Base-by-base conservation (phyloP, 768 basidiomycete species). In the Gloeopeniophorella convolvens region DNA sequence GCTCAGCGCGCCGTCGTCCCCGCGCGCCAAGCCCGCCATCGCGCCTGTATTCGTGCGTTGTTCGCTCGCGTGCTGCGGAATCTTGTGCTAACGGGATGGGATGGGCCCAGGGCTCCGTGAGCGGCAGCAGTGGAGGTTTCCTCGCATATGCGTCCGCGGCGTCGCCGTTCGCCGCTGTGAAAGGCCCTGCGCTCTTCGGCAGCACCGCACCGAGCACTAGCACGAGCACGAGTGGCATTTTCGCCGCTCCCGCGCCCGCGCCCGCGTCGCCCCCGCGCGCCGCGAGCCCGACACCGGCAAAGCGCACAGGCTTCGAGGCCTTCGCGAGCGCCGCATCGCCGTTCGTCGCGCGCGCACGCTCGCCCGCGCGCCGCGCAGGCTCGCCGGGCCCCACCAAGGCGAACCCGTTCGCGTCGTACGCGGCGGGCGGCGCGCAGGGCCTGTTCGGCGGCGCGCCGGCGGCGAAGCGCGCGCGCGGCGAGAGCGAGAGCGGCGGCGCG, bases 131-230 rank as follows among this genome's bases (percentile, higher is more conserved):
- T 43, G 69, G 77, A 45, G 87, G 87, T 21, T 90, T 90, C 65
- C 81, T 83, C 76, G 83, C 85, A 2, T 90, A 88, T 59, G 86
- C 87, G 11, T 82, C 85, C 2, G 69, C 78, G 10, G 75, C 71
- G 48, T 89, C 87, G 2, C 86, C 87, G 4, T 89, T 89, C 59
- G 80, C 83, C 12, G 66, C 76, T 40, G 79, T 85, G 60, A 86
- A 82, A 58, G 87, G 85, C 40, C 76, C 82, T 52, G 85, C 77
- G 60, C 56, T 75, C 23, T 73, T 77, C 47, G 63, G 53, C 51
- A 56, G 39, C 37, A 40, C 58, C 13, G 46, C 45, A 39, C 31
- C 45, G 24, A 32, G 51, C 20, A 21, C 44, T 5, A 8, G 37
- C n/a, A 24, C 44, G 13, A 43, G 49, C 35, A 27, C 44, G 26